These are phyloP conservation scores for Rhizophora mangle DNA, from an alignment of 345 rosid genomes.

Conservation along the genomic window DNA sequence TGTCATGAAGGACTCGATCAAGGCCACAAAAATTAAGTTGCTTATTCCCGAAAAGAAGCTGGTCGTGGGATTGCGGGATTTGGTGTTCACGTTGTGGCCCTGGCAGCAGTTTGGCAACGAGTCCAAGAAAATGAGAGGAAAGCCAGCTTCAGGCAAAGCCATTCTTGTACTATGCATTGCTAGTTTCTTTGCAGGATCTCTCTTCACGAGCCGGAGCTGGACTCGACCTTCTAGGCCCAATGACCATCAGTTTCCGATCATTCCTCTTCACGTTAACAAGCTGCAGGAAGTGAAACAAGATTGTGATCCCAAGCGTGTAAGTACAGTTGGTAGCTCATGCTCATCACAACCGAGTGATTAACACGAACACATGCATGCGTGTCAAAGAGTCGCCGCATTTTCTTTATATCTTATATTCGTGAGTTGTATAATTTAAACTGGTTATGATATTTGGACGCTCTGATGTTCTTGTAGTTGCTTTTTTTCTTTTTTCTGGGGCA, in stretches of 20 bases:
- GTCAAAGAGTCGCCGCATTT: too few relatives aligned
- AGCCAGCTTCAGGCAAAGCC: slow-evolving; percentile 60
- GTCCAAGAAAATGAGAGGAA: slow-evolving; percentile 59
- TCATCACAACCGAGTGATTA: neutral
- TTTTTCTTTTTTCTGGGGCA: too few relatives aligned
- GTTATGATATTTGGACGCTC: too few relatives aligned
- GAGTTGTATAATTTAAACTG: too few relatives aligned
- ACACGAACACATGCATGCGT: too few relatives aligned
- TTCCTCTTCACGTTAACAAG: slow-evolving; percentile 28
- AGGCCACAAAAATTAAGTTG: neutral
- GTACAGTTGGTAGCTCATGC: slow-evolving; percentile 2
- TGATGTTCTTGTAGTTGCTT: too few relatives aligned
- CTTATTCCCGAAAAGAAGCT: neutral
- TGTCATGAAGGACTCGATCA: neutral
- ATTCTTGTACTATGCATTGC: slow-evolving; percentile 55
- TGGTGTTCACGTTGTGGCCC: neutral
- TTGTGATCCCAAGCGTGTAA: slow-evolving; percentile 74
- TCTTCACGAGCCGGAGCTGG: slow-evolving; percentile 50
- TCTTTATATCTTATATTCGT: too few relatives aligned
- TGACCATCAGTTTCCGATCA: slow-evolving; percentile 21
- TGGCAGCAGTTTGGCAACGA: slow-evolving; percentile 21
- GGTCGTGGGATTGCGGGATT: neutral
- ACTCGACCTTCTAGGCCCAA: slow-evolving; percentile 21
- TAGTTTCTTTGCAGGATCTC: slow-evolving; percentile 71
- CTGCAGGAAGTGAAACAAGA: slow-evolving; percentile 26